Percentiles rank a stretch among this genome's conserved stretches.
These are phyloP conservation scores for Amphirosellinia nigrospora DNA, from an alignment of 495 filamentous ascomycete species.

Conservation along the genomic window DNA sequence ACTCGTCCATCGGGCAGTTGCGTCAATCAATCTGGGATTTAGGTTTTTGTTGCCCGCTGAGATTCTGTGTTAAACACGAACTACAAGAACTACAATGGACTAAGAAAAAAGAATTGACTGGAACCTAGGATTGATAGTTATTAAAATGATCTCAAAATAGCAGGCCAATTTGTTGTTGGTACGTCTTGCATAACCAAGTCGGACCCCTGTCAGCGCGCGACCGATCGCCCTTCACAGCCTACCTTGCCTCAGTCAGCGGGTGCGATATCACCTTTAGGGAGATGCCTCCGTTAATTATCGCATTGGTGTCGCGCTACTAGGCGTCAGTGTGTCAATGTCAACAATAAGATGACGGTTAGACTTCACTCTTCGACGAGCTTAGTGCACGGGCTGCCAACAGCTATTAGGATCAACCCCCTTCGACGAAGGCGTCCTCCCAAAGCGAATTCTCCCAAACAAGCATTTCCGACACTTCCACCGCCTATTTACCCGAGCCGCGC, in stretches of 20 bases:
- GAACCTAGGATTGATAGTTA: background rate
- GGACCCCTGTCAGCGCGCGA: background rate
- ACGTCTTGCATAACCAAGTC: background rate
- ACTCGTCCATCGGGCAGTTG: background rate
- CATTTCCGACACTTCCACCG: background rate
- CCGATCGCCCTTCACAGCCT: background rate
- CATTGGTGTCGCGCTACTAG: background rate
- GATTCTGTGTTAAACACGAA: background rate
- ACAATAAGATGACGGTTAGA: background rate
- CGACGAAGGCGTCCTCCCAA: background rate
- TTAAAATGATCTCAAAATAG: background rate
- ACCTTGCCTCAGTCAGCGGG: background rate
- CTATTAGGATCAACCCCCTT: background rate
- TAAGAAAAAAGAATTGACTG: background rate
- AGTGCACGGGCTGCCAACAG: background rate
- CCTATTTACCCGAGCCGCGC: background rate
- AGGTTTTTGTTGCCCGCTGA: background rate
- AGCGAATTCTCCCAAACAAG: background rate
- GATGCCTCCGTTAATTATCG: too few species aligned
- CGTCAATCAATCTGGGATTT: background rate
- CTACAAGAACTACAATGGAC: background rate
- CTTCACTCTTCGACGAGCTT: background rate
- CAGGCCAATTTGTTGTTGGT: background rate
- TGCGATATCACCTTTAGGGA: background rate
- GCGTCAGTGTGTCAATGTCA: too few species aligned